Evolutionary conservation across 805 yeast species (phyloP).

Genomic region (Schwanniomyces pseudopolymorphus): DNA sequence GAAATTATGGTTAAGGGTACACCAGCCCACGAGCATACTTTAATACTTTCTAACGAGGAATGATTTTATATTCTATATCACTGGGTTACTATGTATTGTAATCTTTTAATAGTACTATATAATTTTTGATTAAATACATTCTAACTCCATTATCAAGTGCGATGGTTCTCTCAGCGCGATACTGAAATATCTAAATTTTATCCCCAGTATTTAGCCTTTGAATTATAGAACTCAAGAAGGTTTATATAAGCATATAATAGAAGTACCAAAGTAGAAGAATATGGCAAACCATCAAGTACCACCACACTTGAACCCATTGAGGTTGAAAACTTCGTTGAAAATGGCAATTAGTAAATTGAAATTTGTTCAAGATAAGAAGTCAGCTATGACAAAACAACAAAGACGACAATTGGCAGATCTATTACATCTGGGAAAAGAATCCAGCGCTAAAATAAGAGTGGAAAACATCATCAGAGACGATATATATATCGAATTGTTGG

Average conservation of each 20-base stretch:
- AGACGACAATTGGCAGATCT: conserved; percentile 71
- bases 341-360: conserved; percentile 72
- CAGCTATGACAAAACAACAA: conserved; percentile 73
- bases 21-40: conserved; percentile 43
- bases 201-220: no score
- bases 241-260: neutral
- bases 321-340: conserved; percentile 48
- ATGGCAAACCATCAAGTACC: conserved; percentile 14
- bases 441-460: conserved; percentile 78
- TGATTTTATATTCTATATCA: neutral
- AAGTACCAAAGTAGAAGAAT: neutral
- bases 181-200: no score
- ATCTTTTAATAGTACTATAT: neutral
- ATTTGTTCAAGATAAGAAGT: conserved; percentile 70
- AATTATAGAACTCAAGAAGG: no score
- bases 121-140: neutral
- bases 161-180: neutral
- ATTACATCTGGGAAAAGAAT: conserved; percentile 67
- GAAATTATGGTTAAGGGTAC: conserved; percentile 32
- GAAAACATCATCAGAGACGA: conserved; percentile 85
- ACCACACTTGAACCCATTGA: conserved; percentile 29
- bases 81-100: neutral
- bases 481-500: conserved; percentile 73
- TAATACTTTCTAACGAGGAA: conserved; percentile 21
- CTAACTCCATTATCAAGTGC: neutral